Evolutionary conservation across 2,329 filamentous ascomycete genomes (phyloP), one percentile per base, ranked within the genome.

Genomic region (Clarireedia monteithiana): DNA sequence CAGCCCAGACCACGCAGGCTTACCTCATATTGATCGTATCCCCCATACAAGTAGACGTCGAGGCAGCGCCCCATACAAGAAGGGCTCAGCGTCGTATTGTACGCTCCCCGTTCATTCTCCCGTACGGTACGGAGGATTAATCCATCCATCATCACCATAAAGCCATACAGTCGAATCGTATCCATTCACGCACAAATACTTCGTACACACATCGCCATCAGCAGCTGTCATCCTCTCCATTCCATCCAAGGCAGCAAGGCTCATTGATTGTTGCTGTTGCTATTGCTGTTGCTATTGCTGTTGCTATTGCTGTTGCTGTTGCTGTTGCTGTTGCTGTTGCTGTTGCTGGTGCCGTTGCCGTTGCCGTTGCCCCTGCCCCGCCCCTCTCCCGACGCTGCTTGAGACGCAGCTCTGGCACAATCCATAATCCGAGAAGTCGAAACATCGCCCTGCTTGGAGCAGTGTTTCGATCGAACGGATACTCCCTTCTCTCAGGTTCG

Each of bases 61-160:
- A 24, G 20, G 42, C 17, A 46, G 42, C 20, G 24, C 47, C 39
- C 30, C 52, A 44, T 44, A 54, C 52, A 36, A 30, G 52, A 55
- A 36, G 51, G 48, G 30, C 38, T 20, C 46, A 40, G 52, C 38
- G 52, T 55, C 23, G 24, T 42, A 54, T 54, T 34, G 51, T 48
- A 26, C 38, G 52, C 30, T 26, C 50, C 20, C 36, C 30, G 50
- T 40, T 55, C n/a, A 23, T 49, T 34, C 52, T 26, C 26, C 34
- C 50, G 52, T 17, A 55, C 20, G 20, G 20, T 20, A 20, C 20
- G 20, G 20, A 20, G 20, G 20, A 20, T 20, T 20, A 20, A 20
- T 55, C 26, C 30, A 17, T 17, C 45, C 24, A 47, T 38, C 14
- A 42, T 30, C 9, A 46, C 24, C 40, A 44, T 5, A 44, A 20